A percentile compares a stretch with the other conserved stretches of the same genome.
Conservation (phyloP, 2,329 filamentous ascomycete species). For the Neoscytalidium dimidiatum region DNA sequence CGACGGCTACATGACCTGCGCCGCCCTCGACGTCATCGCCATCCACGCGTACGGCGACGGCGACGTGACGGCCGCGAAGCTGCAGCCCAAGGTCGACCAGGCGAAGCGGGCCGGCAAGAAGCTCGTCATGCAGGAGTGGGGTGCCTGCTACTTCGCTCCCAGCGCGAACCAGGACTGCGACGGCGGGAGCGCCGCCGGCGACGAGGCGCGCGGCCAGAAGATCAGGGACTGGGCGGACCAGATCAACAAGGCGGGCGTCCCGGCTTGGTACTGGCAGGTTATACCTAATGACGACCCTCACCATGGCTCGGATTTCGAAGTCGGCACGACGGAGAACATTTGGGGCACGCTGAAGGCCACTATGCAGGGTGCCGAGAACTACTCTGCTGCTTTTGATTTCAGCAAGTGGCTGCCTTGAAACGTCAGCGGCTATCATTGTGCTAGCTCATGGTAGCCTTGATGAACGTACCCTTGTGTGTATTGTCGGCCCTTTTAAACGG, state of each 20-base stretch:
- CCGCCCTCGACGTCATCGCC: conserved; percentile 27
- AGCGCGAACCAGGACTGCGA: conserved; percentile 32
- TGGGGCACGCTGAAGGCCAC: conserved; percentile 26
- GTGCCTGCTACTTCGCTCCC: conserved; percentile 33
- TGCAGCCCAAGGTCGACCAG: conserved; percentile 28
- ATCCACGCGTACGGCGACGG: conserved; percentile 32
- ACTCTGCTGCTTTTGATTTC: conserved; percentile 21
- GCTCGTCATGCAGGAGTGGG: conserved; percentile 37
- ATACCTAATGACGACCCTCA: conserved; percentile 35
- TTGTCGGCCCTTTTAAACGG: too few relatives aligned
- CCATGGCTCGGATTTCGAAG: conserved; percentile 35
- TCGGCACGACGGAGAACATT: conserved; percentile 29
- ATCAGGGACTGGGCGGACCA: conserved; percentile 29
- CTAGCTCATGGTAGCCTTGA: too few relatives aligned
- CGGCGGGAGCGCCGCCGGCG: not conserved
- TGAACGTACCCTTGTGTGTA: too few relatives aligned
- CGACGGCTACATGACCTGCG: conserved; percentile 23
- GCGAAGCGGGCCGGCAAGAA: conserved; percentile 32
- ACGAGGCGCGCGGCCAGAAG: conserved; percentile 16
- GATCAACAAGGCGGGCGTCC: conserved; percentile 33
- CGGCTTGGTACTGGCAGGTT: conserved; percentile 40
- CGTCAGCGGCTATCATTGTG: too few relatives aligned
- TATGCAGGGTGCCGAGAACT: not conserved
- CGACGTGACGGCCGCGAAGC: conserved; percentile 27
- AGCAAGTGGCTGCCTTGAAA: conserved; percentile 18